Percentiles rank a stretch among this genome's conserved stretches.
Evolutionary conservation across 805 yeast species (phyloP).

Genomic region (Zygosaccharomyces lentus): DNA sequence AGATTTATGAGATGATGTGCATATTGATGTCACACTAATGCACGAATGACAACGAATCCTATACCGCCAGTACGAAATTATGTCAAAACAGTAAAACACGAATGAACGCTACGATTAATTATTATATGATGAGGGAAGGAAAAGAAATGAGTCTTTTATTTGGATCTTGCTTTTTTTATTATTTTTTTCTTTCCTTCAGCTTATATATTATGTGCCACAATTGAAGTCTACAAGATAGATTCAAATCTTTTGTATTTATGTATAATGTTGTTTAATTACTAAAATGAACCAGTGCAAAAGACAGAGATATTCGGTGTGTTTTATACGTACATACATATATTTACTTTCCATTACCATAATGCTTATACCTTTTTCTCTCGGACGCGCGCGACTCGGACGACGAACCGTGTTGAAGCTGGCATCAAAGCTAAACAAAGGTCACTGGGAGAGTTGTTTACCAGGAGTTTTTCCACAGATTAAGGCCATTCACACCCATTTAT

Average conservation of each 20-base stretch:
- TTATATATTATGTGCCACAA: not conserved
- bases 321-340: not conserved
- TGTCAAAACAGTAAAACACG: slow-evolving; percentile 4
- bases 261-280: not conserved
- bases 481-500: no score
- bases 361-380: no score
- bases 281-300: not conserved
- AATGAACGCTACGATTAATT: slow-evolving; percentile 3
- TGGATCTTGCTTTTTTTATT: not conserved
- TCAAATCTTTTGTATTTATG: slow-evolving; percentile 1
- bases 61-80: slow-evolving; percentile 8
- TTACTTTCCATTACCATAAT: not conserved
- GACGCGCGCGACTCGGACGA: no score
- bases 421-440: no score
- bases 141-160: not conserved
- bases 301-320: no score
- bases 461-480: no score
- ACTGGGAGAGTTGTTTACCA: no score
- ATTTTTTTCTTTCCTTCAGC: not conserved
- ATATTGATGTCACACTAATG: slow-evolving; percentile 11
- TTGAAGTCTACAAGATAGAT: not conserved
- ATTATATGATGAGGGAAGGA: slow-evolving; percentile 1
- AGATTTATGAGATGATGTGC: slow-evolving; percentile 12
- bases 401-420: no score
- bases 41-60: slow-evolving; percentile 12